These are phyloP conservation scores for Pogostemon cablin DNA, from an alignment of 257 asterid genomes.

Conservation along the genomic window DNA sequence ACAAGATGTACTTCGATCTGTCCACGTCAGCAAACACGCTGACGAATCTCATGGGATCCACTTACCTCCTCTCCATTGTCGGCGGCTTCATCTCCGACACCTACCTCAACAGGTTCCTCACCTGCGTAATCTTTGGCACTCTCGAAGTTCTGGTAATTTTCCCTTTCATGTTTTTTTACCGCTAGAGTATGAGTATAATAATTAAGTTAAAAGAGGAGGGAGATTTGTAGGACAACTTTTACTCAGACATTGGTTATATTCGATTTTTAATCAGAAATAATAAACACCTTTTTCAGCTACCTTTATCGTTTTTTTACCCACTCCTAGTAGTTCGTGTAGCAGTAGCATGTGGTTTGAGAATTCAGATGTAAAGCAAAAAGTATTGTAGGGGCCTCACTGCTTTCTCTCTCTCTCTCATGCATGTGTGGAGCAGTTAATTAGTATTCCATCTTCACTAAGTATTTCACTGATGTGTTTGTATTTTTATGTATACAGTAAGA, in stretches of 20 bases:
- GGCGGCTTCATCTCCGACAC: slow-evolving; percentile 73
- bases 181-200: too few species aligned
- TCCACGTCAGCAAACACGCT: slow-evolving; percentile 61
- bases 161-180: too few species aligned
- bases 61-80: slow-evolving; percentile 57
- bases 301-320: slow-evolving; percentile 27
- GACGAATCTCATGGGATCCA: slow-evolving; percentile 67
- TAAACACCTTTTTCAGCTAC: slow-evolving; percentile 13
- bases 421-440: not conserved
- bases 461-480: too few species aligned
- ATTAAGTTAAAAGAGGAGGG: too few species aligned
- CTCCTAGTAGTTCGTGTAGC: slow-evolving; percentile 30
- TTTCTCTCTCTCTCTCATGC: not conserved
- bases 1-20: slow-evolving; percentile 65
- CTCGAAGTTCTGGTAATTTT: slow-evolving; percentile 52
- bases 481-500: too few species aligned
- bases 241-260: not conserved
- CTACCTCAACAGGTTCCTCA: slow-evolving; percentile 55
- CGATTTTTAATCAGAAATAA: not conserved
- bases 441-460: too few species aligned
- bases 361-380: slow-evolving; percentile 7
- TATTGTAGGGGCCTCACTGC: not conserved
- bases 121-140: slow-evolving; percentile 51
- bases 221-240: not conserved
- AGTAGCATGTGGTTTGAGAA: slow-evolving; percentile 36